Evolutionary conservation across 2,329 filamentous ascomycete species (phyloP).

Genomic region (Penicillium sp.): DNA sequence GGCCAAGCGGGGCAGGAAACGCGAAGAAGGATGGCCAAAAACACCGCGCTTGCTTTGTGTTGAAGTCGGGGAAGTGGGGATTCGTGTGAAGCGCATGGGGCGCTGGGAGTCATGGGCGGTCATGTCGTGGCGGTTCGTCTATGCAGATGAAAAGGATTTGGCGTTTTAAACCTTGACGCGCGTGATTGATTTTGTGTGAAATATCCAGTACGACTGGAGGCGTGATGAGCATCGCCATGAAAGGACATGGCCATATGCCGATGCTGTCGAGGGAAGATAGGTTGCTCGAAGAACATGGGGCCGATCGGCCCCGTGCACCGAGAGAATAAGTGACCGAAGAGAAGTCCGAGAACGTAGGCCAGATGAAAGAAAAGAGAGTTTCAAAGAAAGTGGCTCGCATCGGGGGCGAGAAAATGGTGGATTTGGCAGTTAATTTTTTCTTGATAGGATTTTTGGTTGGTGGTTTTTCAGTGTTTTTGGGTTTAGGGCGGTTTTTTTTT

Average conservation of each 20-base stretch:
- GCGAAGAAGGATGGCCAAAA: conserved; percentile 16
- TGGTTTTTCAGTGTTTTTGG: conserved; percentile 5
- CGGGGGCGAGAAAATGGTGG: background rate
- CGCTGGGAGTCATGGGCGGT: conserved; percentile 19
- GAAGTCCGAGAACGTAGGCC: background rate
- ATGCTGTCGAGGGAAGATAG: background rate
- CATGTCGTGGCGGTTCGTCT: conserved; percentile 25
- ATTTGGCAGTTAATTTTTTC: background rate
- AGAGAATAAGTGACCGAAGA: background rate
- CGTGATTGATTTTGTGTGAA: conserved; percentile 5
- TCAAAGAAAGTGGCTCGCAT: conserved; percentile 1
- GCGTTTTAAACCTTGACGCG: conserved; percentile 21
- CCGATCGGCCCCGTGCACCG: no score
- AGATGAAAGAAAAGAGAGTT: background rate
- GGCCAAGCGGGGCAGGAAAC: conserved; percentile 7
- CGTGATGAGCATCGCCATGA: conserved; percentile 2
- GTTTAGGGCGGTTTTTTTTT: background rate
- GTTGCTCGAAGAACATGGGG: no score
- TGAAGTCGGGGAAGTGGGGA: conserved; percentile 10
- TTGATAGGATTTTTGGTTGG: conserved; percentile 1
- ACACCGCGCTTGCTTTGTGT: conserved; percentile 22
- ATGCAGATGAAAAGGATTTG: conserved; percentile 9
- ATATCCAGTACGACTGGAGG: conserved; percentile 7
- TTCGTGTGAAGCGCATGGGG: conserved; percentile 8
- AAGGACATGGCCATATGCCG: background rate